phyloP scores from a whole-genome alignment of 2,329 filamentous ascomycete species.

The Aureobasidium melanogenum region DNA sequence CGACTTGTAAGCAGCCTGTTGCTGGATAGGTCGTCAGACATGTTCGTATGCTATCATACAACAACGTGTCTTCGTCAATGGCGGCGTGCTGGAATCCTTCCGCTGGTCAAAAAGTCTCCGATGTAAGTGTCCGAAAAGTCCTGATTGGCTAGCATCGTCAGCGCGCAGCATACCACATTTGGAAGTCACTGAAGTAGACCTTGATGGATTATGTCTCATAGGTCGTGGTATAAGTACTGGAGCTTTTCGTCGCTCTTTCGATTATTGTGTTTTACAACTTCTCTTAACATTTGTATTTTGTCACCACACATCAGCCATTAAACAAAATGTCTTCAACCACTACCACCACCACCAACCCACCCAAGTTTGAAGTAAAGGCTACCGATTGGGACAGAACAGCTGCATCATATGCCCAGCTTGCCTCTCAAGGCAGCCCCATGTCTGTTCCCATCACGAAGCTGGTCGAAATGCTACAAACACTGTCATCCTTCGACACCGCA shows the following conservation, averaged over 20 bases:
- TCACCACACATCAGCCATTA: no score
- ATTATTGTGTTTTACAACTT: no score
- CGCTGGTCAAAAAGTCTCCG: background rate
- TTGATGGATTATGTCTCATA: background rate
- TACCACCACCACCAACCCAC: background rate
- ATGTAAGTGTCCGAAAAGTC: constrained; percentile 3
- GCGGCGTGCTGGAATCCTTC: background rate
- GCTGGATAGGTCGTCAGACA: background rate
- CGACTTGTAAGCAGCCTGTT: no score
- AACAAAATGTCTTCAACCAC: background rate
- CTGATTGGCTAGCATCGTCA: background rate
- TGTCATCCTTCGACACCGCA: constrained; percentile 20
- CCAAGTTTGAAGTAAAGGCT: background rate
- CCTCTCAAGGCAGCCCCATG: background rate
- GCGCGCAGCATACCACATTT: background rate
- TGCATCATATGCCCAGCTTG: background rate
- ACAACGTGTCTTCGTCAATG: background rate
- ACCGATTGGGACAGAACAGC: background rate
- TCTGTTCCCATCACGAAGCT: constrained; percentile 17
- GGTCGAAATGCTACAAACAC: constrained; percentile 19
- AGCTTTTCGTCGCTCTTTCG: no score
- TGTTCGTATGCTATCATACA: background rate
- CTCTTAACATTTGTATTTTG: no score
- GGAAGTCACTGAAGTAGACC: background rate
- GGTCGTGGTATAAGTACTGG: background rate